These are phyloP conservation scores for Penicillium daleae DNA, from an alignment of 495 filamentous ascomycete species.

Conservation along the genomic window DNA sequence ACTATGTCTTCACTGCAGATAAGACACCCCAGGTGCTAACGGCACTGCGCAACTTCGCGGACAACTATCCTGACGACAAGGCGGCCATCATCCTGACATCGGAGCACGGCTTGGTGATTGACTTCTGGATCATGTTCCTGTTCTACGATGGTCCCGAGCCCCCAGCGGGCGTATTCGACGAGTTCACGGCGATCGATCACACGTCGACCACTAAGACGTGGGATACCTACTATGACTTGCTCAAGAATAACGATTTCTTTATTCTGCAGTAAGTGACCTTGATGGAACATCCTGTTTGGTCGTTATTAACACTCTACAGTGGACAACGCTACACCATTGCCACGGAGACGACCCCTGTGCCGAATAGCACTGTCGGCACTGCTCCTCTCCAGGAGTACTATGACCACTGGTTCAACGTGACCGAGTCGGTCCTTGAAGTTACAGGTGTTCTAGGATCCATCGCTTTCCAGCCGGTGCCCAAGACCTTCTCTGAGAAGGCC, in stretches of 20 bases:
- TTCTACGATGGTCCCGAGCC: conserved; percentile 64
- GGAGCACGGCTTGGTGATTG: conserved; percentile 51
- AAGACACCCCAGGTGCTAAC: conserved; percentile 46
- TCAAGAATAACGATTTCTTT: conserved; percentile 44
- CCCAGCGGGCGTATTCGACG: conserved; percentile 57
- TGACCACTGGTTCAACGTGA: conserved; percentile 56
- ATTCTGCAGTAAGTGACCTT: conserved; percentile 38
- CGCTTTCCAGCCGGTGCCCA: conserved; percentile 61
- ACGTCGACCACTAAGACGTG: conserved; percentile 54
- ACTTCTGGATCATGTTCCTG: conserved; percentile 64
- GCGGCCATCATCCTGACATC: conserved; percentile 58
- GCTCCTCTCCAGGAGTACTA: conserved; percentile 52
- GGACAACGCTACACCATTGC: conserved; percentile 58
- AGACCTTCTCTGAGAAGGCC: conserved; percentile 49
- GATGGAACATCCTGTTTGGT: not conserved
- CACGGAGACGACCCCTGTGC: conserved; percentile 60
- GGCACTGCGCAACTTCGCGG: conserved; percentile 56
- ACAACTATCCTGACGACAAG: conserved; percentile 55
- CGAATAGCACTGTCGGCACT: conserved; percentile 41
- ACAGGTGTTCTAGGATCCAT: conserved; percentile 54
- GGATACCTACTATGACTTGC: conserved; percentile 54
- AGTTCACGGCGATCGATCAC: conserved; percentile 55
- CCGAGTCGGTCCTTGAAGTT: conserved; percentile 45
- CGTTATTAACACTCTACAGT: conserved; percentile 26
- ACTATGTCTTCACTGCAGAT: conserved; percentile 50